Evolutionary conservation across 305 asterid species (phyloP), one percentile per base, ranked within the genome.

Genomic region (Fraxinus baroniana): DNA sequence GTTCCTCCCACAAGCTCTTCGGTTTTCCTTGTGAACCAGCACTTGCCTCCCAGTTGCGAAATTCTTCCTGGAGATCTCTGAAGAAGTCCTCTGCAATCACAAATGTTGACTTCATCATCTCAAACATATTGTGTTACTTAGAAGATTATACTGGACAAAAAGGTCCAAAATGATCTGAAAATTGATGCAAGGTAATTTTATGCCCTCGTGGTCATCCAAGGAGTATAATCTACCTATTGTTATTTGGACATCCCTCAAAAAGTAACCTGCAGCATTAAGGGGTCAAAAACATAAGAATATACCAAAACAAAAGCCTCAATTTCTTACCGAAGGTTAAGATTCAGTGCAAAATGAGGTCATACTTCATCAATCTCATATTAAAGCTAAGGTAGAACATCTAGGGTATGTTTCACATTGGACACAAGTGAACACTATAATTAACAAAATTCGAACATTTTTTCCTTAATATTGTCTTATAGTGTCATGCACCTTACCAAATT

Each of bases 1-100:
- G 68, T 83, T 95, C 99, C 88, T 95, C 99, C 99, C 97, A 95
- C 87, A 93, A 86, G 89, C 98, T 92, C 91, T 91, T 95, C 37
- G 98, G 97, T 85, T 91, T 94, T 81, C 93, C 97, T 79, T 88
- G 93, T 35, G 97, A 86, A 86, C 87, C 85, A 82, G 84, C 91
- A 78, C 78, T 88, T 77, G 91, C 91, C 84, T 95, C 99, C 99
- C 98, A 95, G 86, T 93, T 95, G 79, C 85, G 92, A 81, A 89
- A 94, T 87, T 95, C 98, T 90, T 93, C 94, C 90, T 95, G 94
- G 84, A 95, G 94, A 88, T 95, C 99, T 89, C 87, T 92, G 83
- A 95, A 91, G 84, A 95, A 93, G 89, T 95, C 98, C 88, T 80
- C 99, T 94, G 90, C 87, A 89, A 52, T 64, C 73, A 82, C 35